Evolutionary conservation across 331 rosid species (phyloP).

Genomic region (Saraca asoca): DNA sequence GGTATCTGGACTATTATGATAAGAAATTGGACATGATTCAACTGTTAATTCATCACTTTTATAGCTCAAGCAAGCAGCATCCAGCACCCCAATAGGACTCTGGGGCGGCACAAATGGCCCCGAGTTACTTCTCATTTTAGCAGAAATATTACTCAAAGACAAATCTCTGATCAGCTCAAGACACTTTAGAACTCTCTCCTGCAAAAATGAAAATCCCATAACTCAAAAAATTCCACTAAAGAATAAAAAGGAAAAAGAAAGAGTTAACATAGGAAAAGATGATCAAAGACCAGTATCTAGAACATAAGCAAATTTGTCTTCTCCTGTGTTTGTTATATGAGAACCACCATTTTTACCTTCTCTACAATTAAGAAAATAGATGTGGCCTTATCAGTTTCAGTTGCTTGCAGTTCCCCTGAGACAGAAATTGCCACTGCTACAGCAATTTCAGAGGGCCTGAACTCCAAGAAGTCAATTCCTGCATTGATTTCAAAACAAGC

Average conservation of each 20-base stretch:
- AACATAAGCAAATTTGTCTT: slow-evolving; percentile 32
- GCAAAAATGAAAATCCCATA: slow-evolving; percentile 45
- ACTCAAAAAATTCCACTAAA: no score
- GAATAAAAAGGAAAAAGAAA: not conserved
- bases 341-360: slow-evolving; percentile 56
- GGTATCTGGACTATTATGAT: slow-evolving; percentile 41
- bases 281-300: slow-evolving; percentile 18
- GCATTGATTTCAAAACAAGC: slow-evolving; percentile 48
- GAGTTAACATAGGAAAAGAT: slow-evolving; percentile 21
- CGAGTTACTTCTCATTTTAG: slow-evolving; percentile 35
- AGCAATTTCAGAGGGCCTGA: slow-evolving; percentile 80
- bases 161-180: slow-evolving; percentile 57
- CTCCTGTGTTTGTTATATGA: slow-evolving; percentile 25
- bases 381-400: slow-evolving; percentile 47
- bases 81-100: slow-evolving; percentile 71
- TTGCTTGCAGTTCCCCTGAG: slow-evolving; percentile 46
- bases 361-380: slow-evolving; percentile 48
- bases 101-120: slow-evolving; percentile 53
- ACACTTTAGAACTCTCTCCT: slow-evolving; percentile 76
- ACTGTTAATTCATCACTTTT: slow-evolving; percentile 57
- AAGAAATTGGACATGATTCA: slow-evolving; percentile 58
- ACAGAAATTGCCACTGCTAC: slow-evolving; percentile 70
- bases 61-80: slow-evolving; percentile 60
- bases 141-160: slow-evolving; percentile 35
- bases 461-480: slow-evolving; percentile 86